Percentiles rank a stretch among this genome's conserved stretches.
Evolutionary conservation across 1,139 yeast genomes (phyloP).

Genomic region (Magnusiomyces suaveolens): DNA sequence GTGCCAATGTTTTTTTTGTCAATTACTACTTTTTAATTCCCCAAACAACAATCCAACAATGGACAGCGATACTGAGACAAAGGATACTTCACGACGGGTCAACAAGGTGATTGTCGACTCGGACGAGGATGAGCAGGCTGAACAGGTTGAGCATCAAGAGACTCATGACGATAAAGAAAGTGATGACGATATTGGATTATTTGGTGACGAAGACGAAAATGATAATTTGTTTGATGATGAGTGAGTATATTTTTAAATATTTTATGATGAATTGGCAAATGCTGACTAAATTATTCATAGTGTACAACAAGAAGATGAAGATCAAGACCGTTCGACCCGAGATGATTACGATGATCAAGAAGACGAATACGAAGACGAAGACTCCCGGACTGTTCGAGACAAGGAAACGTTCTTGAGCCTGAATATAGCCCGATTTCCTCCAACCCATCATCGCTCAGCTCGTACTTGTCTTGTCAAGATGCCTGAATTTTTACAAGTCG

Average conservation of each 20-base stretch:
- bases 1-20: background rate
- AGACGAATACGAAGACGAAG: slow-evolving; percentile 24
- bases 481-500: slow-evolving; percentile 75
- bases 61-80: slow-evolving; percentile 20
- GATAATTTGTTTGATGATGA: slow-evolving; percentile 6
- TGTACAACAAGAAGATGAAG: slow-evolving; percentile 4
- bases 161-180: slow-evolving; percentile 13
- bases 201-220: slow-evolving; percentile 15
- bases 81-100: background rate
- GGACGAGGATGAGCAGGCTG: slow-evolving; percentile 14
- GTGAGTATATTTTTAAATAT: background rate
- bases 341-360: slow-evolving; percentile 19
- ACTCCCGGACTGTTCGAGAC: slow-evolving; percentile 35
- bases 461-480: slow-evolving; percentile 51
- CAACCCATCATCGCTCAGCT: slow-evolving; percentile 32
- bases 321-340: slow-evolving; percentile 11
- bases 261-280: background rate
- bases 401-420: slow-evolving; percentile 49
- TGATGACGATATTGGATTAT: slow-evolving; percentile 14
- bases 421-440: slow-evolving; percentile 66
- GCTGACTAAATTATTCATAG: no score
- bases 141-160: slow-evolving; percentile 17
- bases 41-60: slow-evolving; percentile 7
- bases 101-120: slow-evolving; percentile 12
- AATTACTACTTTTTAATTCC: background rate